These are phyloP conservation scores for Nannizziopsis arthrosporioides DNA, from an alignment of 2,329 filamentous ascomycete species.

Conservation along the genomic window DNA sequence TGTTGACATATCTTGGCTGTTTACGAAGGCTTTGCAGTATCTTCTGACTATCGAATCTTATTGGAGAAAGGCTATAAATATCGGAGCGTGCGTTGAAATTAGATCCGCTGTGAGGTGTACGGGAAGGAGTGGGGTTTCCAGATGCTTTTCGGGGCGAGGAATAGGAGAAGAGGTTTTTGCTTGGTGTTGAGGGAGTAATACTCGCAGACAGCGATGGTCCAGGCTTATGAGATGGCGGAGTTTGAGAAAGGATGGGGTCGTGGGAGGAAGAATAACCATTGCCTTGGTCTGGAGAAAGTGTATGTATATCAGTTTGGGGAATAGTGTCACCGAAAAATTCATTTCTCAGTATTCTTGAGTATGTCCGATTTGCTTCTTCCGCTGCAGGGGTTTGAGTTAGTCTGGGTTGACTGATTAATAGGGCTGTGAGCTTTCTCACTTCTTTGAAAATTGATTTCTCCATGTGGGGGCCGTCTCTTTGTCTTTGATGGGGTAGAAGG, in stretches of 20 bases:
- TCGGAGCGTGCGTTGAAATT: conserved; percentile 85
- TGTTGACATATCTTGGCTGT: conserved; percentile 79
- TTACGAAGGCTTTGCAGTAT: conserved; percentile 85
- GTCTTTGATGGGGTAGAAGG: conserved; percentile 80
- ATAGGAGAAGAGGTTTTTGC: conserved; percentile 94
- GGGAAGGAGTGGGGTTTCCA: conserved; percentile 76
- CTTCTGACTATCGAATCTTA: conserved; percentile 82
- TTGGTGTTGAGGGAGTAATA: conserved; percentile 83
- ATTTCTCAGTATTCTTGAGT: conserved; percentile 72
- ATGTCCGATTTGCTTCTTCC: conserved; percentile 90
- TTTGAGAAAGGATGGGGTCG: conserved; percentile 63
- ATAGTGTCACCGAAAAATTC: conserved; percentile 88
- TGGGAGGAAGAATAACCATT: conserved; percentile 38
- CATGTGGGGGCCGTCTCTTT: conserved; percentile 73
- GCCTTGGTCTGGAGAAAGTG: conserved; percentile 47
- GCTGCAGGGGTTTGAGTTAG: conserved; percentile 37
- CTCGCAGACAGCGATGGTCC: conserved; percentile 54
- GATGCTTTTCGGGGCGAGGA: conserved; percentile 62
- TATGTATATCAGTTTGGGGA: conserved; percentile 62
- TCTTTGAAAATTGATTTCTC: conserved; percentile 86
- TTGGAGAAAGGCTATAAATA: conserved; percentile 88
- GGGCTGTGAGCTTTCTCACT: conserved; percentile 46
- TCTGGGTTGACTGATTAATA: conserved; percentile 8
- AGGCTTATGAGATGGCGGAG: conserved; percentile 59
- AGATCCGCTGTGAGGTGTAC: conserved; percentile 76